Conservation (phyloP, 345 rosid genomes). For the Populus pruinosa region DNA sequence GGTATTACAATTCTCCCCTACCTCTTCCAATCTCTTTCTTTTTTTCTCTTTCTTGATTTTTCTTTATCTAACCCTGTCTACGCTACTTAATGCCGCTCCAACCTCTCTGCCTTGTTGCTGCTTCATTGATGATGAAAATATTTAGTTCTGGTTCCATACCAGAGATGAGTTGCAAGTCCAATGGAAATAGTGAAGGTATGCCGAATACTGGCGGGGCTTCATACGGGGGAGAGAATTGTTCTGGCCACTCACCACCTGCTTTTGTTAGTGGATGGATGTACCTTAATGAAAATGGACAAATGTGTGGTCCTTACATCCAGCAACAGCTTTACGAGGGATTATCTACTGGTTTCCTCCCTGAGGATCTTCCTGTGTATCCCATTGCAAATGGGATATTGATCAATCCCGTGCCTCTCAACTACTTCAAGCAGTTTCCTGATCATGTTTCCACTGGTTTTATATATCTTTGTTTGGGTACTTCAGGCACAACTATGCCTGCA, state of each 20-base stretch:
- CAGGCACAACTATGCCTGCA: slow-evolving; percentile 26
- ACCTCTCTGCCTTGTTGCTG: slow-evolving; percentile 32
- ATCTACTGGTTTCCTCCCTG: slow-evolving; percentile 76
- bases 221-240: slow-evolving; percentile 34
- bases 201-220: slow-evolving; percentile 40
- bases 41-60: background rate
- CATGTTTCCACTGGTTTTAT: slow-evolving; percentile 83
- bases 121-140: slow-evolving; percentile 35
- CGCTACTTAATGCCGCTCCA: slow-evolving; percentile 14
- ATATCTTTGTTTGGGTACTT: slow-evolving; percentile 38
- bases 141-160: slow-evolving; percentile 32
- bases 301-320: slow-evolving; percentile 94
- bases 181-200: slow-evolving; percentile 51
- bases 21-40: background rate
- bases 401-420: slow-evolving; percentile 71
- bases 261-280: slow-evolving; percentile 89
- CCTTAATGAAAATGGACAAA: slow-evolving; percentile 67
- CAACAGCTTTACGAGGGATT: slow-evolving; percentile 81
- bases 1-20: slow-evolving; percentile 28
- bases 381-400: slow-evolving; percentile 51
- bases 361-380: slow-evolving; percentile 84
- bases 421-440: slow-evolving; percentile 83
- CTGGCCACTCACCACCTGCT: slow-evolving; percentile 32
- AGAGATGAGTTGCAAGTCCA: slow-evolving; percentile 58
- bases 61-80: slow-evolving; percentile 6